Percentiles rank a stretch among this genome's conserved stretches.
Conservation (phyloP, 1,284 basidiomycete genomes). For the Fistulinella cinereoalba region DNA sequence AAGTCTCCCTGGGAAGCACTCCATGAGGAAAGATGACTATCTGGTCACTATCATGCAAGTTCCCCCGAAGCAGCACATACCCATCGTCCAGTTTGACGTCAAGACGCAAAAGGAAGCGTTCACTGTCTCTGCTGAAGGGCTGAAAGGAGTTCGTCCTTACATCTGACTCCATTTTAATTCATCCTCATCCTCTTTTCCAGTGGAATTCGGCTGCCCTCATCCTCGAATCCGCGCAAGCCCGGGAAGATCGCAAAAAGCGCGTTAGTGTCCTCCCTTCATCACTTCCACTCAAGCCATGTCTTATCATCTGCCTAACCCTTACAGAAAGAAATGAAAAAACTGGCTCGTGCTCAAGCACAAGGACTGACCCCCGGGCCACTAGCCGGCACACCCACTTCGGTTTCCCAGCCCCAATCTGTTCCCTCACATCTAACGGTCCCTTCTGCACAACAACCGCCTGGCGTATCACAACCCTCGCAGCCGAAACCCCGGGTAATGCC, state of each 20-base stretch:
- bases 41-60: conserved; percentile 60
- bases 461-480: conserved; percentile 32
- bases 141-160: conserved; percentile 64
- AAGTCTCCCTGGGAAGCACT: conserved; percentile 74
- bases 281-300: conserved; percentile 12
- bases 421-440: conserved; percentile 29
- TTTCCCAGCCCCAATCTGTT: conserved; percentile 29
- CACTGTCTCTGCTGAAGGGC: conserved; percentile 64
- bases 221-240: conserved; percentile 67
- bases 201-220: conserved; percentile 68
- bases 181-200: conserved; percentile 38
- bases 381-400: conserved; percentile 25
- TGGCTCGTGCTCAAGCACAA: conserved; percentile 60
- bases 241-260: conserved; percentile 75
- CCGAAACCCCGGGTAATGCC: conserved; percentile 39
- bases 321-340: conserved; percentile 71
- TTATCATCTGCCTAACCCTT: conserved; percentile 3
- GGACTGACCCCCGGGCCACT: conserved; percentile 27
- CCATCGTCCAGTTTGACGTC: conserved; percentile 62
- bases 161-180: neutral
- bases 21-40: conserved; percentile 78
- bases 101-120: conserved; percentile 71
- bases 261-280: conserved; percentile 41
- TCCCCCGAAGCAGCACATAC: conserved; percentile 68
- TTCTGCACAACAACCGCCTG: conserved; percentile 25